Evolutionary conservation across 352 stramenopile genomes (phyloP).

Genomic region (Pythium pyrilobum): DNA sequence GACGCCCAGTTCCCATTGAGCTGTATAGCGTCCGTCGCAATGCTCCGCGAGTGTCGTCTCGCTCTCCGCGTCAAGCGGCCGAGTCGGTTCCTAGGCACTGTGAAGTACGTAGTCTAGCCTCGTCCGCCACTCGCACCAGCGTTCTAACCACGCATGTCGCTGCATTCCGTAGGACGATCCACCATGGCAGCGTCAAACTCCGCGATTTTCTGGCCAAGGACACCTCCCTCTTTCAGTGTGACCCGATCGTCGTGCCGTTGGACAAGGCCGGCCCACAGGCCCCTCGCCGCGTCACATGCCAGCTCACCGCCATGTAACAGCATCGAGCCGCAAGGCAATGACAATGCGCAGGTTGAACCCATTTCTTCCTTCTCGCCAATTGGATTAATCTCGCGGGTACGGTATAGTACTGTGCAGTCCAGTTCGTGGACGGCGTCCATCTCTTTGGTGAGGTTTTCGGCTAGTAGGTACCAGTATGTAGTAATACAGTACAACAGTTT

Average conservation of each 20-base stretch:
- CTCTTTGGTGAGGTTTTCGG: no score
- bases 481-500: no score
- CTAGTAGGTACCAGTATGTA: no score
- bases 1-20: not conserved
- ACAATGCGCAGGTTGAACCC: no score
- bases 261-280: not conserved
- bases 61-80: constrained; percentile 1
- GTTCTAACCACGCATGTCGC: not conserved
- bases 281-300: not conserved
- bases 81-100: constrained; percentile 10
- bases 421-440: no score
- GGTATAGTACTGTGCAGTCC: no score
- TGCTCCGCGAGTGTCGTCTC: constrained; percentile 11
- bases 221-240: not conserved
- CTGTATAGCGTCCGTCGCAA: not conserved
- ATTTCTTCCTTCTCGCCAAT: no score
- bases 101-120: constrained; percentile 5
- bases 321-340: no score
- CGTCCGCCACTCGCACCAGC: not conserved
- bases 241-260: not conserved
- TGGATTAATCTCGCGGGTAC: no score
- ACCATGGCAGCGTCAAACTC: not conserved
- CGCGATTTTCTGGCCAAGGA: not conserved
- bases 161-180: not conserved
- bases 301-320: not conserved